Evolutionary conservation across 805 yeast species (phyloP), one percentile per base, ranked within the genome.

Genomic region (Saccharomycopsis selenospora): DNA sequence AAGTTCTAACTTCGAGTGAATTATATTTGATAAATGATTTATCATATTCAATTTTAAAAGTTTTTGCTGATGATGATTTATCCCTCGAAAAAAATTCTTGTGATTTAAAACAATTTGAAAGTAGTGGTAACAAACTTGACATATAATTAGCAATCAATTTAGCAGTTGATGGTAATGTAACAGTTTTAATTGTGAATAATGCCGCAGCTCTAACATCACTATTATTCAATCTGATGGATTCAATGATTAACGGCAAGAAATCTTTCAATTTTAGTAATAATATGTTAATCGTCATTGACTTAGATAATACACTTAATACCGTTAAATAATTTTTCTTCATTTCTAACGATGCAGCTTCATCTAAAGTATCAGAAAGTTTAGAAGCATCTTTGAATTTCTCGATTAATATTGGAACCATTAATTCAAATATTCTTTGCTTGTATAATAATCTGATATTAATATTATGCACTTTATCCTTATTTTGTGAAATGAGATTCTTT

Each of bases 351-450:
- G 48, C 26, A 1, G 57, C 50, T 4, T 51, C 38, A 20, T 33
- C 18, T 10, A 33, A 27, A 33, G 38, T 10, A n/a, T 28, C n/a
- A n/a, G 38, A 33, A 10, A 33, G n/a, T 33, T 20, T 33, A 14
- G 38, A 33, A 3, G 50, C 20, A 8, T 57, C 54, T 4, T 56
- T 44, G 60, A 75, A 80, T 3, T 71, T 72, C 0, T 64, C 60
- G 5, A 83, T 76, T 27, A 88, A 61, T 26, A 61, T 63, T 0
- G 85, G 84, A 4, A 87, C 70, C 1, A 79, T 66, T 6, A 70
- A 65, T 51, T 78, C 77, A 60, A 88, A 87, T 23, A 86, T 71
- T 54, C 80, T 80, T 59, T 93, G 99, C 60, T 88, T 88, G 71
- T 84, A 87, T 22, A 93, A 69, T 41, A 76, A 63, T 50, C 85